Conservation (phyloP, 495 filamentous ascomycete species). For the Xylaria flabelliformis region DNA sequence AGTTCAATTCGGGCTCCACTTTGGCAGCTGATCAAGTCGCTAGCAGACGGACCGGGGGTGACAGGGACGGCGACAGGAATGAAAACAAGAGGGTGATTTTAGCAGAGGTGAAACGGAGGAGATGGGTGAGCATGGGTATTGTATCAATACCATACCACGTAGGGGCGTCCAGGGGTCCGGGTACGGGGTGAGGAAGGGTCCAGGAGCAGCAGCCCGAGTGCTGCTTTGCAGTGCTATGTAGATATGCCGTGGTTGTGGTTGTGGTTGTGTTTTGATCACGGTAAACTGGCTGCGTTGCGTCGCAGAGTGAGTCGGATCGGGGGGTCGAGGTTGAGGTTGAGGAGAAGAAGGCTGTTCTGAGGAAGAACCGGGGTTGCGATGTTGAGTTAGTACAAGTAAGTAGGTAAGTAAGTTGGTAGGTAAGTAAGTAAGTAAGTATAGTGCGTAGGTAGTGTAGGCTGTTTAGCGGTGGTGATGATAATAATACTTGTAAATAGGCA, state of each 20-base stretch:
- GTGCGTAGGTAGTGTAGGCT: neutral
- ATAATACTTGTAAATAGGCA: neutral
- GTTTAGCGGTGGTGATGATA: neutral
- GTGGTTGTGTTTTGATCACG: neutral
- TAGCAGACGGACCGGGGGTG: slow-evolving; percentile 22
- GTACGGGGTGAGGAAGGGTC: neutral
- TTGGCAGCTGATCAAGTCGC: slow-evolving; percentile 26
- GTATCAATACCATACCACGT: slow-evolving; percentile 28
- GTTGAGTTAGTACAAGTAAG: neutral
- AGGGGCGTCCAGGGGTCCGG: slow-evolving; percentile 16
- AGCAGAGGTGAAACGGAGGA: slow-evolving; percentile 22
- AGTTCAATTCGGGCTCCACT: slow-evolving; percentile 20
- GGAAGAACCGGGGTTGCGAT: slow-evolving; percentile 1
- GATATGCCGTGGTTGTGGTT: neutral
- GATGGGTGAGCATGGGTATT: slow-evolving; percentile 29
- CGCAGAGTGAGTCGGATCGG: neutral
- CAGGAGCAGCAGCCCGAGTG: slow-evolving; percentile 6
- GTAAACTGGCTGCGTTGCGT: neutral
- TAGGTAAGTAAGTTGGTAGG: neutral
- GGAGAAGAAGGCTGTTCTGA: neutral
- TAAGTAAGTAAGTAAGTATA: neutral
- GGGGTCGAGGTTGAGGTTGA: neutral
- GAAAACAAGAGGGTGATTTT: slow-evolving; percentile 13
- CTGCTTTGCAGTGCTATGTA: neutral
- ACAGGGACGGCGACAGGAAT: slow-evolving; percentile 5